These are phyloP conservation scores for Scytalidium lignicola DNA, from an alignment of 2,329 filamentous ascomycete genomes.

Conservation along the genomic window DNA sequence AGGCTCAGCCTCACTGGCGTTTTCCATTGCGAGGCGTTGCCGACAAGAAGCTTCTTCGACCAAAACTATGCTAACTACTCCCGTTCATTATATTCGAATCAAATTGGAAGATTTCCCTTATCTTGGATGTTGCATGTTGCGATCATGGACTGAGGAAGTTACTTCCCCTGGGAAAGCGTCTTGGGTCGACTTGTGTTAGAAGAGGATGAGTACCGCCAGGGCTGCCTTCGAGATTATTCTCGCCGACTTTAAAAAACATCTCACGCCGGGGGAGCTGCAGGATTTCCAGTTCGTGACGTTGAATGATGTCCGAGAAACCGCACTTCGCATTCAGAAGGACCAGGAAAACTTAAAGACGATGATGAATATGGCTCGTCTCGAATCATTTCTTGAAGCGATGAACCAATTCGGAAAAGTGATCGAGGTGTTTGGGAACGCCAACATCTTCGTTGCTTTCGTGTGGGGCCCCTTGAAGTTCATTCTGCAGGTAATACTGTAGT, in stretches of 20 bases:
- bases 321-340: conserved; percentile 22
- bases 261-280: conserved; percentile 8
- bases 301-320: conserved; percentile 15
- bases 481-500: conserved; percentile 26
- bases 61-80: too few relatives aligned
- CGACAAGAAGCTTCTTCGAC: too few relatives aligned
- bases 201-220: too few relatives aligned
- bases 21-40: too few relatives aligned
- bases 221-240: conserved; percentile 9
- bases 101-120: too few relatives aligned
- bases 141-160: too few relatives aligned
- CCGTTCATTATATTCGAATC: too few relatives aligned
- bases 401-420: conserved; percentile 31
- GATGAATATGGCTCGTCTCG: conserved; percentile 25
- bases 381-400: conserved; percentile 30
- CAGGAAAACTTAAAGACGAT: conserved; percentile 21
- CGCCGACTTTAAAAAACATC: conserved; percentile 8
- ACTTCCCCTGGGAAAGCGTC: too few relatives aligned
- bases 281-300: conserved; percentile 16
- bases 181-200: too few relatives aligned
- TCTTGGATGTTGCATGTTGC: too few relatives aligned
- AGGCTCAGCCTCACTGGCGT: too few relatives aligned
- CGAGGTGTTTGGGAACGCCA: conserved; percentile 30
- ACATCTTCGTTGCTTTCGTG: conserved; percentile 28
- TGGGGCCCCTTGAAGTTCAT: conserved; percentile 35